Percentiles rank a stretch among this genome's conserved stretches.
phyloP scores from a whole-genome alignment of 2,329 filamentous ascomycete species.

The Calycina marina region DNA sequence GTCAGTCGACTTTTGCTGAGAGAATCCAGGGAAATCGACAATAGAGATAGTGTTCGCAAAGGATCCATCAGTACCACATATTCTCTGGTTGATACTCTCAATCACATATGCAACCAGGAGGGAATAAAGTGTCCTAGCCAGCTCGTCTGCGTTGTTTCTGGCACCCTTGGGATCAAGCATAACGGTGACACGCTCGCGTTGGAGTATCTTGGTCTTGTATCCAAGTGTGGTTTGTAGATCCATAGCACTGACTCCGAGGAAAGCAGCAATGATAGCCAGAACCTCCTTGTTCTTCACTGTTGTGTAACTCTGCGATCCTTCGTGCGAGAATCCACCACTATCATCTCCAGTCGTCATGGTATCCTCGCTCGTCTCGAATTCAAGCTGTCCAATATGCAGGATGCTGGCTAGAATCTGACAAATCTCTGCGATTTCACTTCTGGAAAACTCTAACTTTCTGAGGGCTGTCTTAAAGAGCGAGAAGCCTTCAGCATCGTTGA shows the following conservation, averaged over 20 bases:
- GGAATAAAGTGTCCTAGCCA: slow-evolving; percentile 85
- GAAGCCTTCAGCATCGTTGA: slow-evolving; percentile 92
- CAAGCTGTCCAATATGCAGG: slow-evolving; percentile 92
- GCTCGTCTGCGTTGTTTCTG: slow-evolving; percentile 80
- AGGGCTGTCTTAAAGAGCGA: slow-evolving; percentile 95
- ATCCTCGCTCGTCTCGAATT: slow-evolving; percentile 71
- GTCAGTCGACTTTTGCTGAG: slow-evolving; percentile 69
- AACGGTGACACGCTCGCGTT: slow-evolving; percentile 92
- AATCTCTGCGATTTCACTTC: slow-evolving; percentile 88
- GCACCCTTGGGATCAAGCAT: slow-evolving; percentile 92
- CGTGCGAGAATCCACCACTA: slow-evolving; percentile 90
- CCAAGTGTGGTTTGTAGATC: slow-evolving; percentile 81
- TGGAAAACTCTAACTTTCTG: slow-evolving; percentile 83
- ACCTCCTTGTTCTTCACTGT: slow-evolving; percentile 89
- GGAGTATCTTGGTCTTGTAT: slow-evolving; percentile 93
- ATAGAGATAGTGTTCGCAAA: slow-evolving; percentile 91
- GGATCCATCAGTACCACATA: slow-evolving; percentile 75
- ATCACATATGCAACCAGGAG: slow-evolving; percentile 88
- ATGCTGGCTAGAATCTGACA: slow-evolving; percentile 90
- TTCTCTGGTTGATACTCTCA: slow-evolving; percentile 78
- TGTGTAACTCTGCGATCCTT: slow-evolving; percentile 76
- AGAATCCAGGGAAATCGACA: slow-evolving; percentile 91
- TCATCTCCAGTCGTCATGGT: slow-evolving; percentile 75
- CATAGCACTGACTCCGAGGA: slow-evolving; percentile 68
- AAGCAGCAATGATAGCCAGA: slow-evolving; percentile 76